Conservation (phyloP, 306 rosid genomes). For the Chamaecrista fasciculata region DNA sequence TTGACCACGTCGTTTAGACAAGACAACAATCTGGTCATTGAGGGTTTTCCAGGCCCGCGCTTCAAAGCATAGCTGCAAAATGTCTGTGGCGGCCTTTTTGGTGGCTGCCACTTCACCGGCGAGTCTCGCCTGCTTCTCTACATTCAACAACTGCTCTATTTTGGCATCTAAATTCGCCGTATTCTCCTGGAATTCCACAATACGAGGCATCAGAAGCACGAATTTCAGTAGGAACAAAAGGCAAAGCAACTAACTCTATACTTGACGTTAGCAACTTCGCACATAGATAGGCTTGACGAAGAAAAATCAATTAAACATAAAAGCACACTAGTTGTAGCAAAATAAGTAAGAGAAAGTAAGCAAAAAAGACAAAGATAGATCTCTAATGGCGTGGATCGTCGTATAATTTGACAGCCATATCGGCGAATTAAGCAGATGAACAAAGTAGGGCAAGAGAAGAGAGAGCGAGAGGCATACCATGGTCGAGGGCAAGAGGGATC, state of each 20-base stretch:
- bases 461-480: slow-evolving; percentile 17
- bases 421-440: not conserved
- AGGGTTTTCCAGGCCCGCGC: slow-evolving; percentile 84
- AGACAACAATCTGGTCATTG: slow-evolving; percentile 77
- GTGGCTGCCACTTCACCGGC: slow-evolving; percentile 74
- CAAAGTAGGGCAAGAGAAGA: not conserved
- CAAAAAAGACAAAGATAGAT: not conserved
- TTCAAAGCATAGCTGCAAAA: slow-evolving; percentile 69
- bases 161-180: slow-evolving; percentile 51
- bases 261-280: not conserved
- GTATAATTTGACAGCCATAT: not conserved
- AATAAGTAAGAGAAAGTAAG: not conserved
- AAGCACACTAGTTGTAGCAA: not conserved
- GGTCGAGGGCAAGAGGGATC: not conserved
- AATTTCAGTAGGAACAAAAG: not conserved
- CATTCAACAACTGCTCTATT: slow-evolving; percentile 67
- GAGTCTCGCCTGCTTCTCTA: slow-evolving; percentile 79
- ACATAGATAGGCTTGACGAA: not conserved
- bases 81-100: slow-evolving; percentile 76
- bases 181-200: slow-evolving; percentile 45
- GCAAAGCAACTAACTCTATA: not conserved
- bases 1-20: slow-evolving; percentile 92
- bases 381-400: slow-evolving; percentile 17
- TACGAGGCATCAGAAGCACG: not conserved
- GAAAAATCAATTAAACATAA: not conserved